Evolutionary conservation across 164 flowering plant genomes (phyloP).

Genomic region (Echeveria elegans): DNA sequence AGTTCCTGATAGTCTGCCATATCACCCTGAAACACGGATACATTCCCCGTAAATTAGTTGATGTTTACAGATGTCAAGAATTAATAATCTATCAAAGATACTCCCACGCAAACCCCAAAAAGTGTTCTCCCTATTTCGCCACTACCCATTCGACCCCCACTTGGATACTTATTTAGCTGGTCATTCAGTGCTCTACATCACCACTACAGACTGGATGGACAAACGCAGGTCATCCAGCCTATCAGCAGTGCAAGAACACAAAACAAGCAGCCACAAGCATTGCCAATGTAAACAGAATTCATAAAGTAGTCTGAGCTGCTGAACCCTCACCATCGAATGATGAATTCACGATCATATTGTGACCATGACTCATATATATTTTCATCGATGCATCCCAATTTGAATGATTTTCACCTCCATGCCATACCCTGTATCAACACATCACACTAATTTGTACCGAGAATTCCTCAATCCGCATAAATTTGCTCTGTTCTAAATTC

Average conservation of each 20-base stretch:
- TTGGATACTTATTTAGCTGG: not conserved
- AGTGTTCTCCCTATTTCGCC: not conserved
- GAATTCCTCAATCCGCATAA: not conserved
- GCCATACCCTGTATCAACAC: not conserved
- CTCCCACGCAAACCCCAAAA: not conserved
- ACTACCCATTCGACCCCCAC: not conserved
- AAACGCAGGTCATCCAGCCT: not conserved
- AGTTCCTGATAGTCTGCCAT: not conserved
- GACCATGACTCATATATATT: not conserved
- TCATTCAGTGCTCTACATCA: not conserved
- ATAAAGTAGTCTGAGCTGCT: too few species aligned
- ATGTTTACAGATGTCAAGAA: not conserved
- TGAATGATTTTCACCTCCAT: not conserved
- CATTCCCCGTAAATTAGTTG: not conserved
- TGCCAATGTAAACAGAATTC: too few species aligned
- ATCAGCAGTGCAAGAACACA: not conserved
- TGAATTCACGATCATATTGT: not conserved
- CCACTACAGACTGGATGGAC: not conserved
- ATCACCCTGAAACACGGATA: not conserved
- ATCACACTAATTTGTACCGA: not conserved
- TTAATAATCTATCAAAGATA: not conserved
- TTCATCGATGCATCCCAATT: not conserved
- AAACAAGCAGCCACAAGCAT: not conserved
- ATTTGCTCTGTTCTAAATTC: not conserved
- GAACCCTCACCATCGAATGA: too few species aligned